These are phyloP conservation scores for Astrothelium subdiscretum DNA, from an alignment of 495 filamentous ascomycete genomes.

Conservation along the genomic window DNA sequence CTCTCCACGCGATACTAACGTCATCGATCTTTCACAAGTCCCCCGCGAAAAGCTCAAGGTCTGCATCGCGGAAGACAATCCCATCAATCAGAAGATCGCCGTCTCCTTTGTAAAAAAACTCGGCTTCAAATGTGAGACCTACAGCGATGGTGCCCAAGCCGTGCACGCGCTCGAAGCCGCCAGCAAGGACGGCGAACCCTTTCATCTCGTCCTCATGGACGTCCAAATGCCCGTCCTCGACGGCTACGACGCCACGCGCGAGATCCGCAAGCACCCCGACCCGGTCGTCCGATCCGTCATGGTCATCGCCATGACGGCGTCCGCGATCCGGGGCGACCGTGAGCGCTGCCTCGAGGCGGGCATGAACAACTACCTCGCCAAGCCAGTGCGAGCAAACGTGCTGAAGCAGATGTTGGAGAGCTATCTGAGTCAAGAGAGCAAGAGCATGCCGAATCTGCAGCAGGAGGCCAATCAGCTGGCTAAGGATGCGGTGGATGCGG, in stretches of 20 bases:
- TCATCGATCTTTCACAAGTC: constrained; percentile 52
- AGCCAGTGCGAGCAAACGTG: constrained; percentile 59
- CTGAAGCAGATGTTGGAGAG: constrained; percentile 29
- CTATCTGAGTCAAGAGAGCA: constrained; percentile 27
- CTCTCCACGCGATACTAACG: neutral
- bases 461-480: constrained; percentile 28
- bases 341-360: constrained; percentile 86
- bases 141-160: constrained; percentile 72
- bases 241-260: constrained; percentile 82
- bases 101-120: constrained; percentile 78
- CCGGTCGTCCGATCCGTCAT: constrained; percentile 63
- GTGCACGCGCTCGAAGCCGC: constrained; percentile 71
- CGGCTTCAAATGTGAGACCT: constrained; percentile 72
- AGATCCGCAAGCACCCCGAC: constrained; percentile 62
- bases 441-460: constrained; percentile 28
- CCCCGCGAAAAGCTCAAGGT: constrained; percentile 68
- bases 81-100: constrained; percentile 84
- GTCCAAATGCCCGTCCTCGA: constrained; percentile 91
- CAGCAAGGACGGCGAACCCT: constrained; percentile 55
- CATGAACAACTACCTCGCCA: constrained; percentile 94
- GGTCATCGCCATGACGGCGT: constrained; percentile 89
- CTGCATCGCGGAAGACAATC: constrained; percentile 86
- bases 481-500: constrained; percentile 6
- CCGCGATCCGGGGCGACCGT: constrained; percentile 79
- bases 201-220: constrained; percentile 83